Evolutionary conservation across 2,329 filamentous ascomycete species (phyloP).

Genomic region (Trichoderma cornu-damae): DNA sequence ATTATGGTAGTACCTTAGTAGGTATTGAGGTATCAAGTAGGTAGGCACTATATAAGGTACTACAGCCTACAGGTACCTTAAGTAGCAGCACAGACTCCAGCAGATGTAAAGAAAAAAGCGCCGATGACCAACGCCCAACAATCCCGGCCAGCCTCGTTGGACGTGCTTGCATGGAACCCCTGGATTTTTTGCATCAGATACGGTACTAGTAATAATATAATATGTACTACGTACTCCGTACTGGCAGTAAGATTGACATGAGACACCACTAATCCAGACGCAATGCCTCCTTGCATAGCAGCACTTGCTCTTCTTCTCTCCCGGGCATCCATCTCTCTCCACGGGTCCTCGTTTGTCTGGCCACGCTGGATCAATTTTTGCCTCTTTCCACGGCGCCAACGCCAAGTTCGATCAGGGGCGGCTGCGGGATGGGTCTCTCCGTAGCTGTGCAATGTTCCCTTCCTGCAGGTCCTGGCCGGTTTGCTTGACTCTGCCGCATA

Average conservation of each 20-base stretch:
- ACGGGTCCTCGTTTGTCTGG: not conserved
- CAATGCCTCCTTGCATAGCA: not conserved
- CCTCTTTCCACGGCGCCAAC: slow-evolving; percentile 3
- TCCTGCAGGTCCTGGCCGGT: slow-evolving; percentile 13
- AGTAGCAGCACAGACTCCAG: not conserved
- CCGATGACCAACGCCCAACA: slow-evolving; percentile 7
- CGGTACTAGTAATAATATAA: no score
- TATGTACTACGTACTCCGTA: no score
- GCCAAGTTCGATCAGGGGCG: slow-evolving; percentile 9
- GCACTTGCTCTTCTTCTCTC: not conserved
- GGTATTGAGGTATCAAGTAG: no score
- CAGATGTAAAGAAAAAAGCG: no score
- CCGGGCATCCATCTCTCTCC: no score
- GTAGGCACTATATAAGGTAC: no score
- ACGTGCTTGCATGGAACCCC: slow-evolving; percentile 11
- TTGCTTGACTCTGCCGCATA: no score
- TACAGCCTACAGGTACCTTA: no score
- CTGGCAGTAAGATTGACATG: no score
- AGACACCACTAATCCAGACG: no score
- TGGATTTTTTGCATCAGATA: slow-evolving; percentile 6
- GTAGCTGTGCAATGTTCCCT: slow-evolving; percentile 2
- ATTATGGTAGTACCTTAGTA: no score
- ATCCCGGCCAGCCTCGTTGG: slow-evolving; percentile 8
- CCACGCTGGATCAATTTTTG: slow-evolving; percentile 5
- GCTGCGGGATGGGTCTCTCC: slow-evolving; percentile 4